Percentiles rank a stretch among this genome's conserved stretches.
Evolutionary conservation across 2,329 filamentous ascomycete species (phyloP).

Genomic region (Reticulascus tulasneorum): DNA sequence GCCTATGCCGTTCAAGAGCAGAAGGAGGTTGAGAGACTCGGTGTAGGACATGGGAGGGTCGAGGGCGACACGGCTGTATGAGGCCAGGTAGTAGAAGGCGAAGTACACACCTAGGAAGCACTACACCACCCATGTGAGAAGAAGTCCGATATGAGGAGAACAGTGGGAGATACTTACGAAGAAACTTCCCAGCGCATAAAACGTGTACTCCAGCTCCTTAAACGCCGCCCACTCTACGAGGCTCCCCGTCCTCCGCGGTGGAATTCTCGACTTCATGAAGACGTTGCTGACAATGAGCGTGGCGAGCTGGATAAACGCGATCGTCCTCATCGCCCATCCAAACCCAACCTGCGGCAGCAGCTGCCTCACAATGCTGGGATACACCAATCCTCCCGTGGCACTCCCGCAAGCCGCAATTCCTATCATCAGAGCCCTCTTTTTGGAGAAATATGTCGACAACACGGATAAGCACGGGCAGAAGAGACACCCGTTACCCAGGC

Average conservation of each 20-base stretch:
- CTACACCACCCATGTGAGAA: slow-evolving; percentile 17
- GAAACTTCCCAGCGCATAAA: slow-evolving; percentile 32
- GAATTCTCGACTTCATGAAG: slow-evolving; percentile 37
- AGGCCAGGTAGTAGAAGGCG: slow-evolving; percentile 55
- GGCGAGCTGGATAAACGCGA: slow-evolving; percentile 55
- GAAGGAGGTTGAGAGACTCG: slow-evolving; percentile 55
- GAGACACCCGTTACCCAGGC: slow-evolving; percentile 56
- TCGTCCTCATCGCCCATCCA: slow-evolving; percentile 51
- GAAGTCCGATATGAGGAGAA: not conserved
- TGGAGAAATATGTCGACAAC: slow-evolving; percentile 62
- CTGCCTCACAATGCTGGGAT: slow-evolving; percentile 53
- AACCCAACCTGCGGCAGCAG: slow-evolving; percentile 56
- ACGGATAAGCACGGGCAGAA: slow-evolving; percentile 63
- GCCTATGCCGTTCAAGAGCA: slow-evolving; percentile 63
- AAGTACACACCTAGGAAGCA: slow-evolving; percentile 53
- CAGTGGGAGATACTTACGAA: slow-evolving; percentile 12
- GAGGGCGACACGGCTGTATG: slow-evolving; percentile 41
- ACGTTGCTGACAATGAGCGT: slow-evolving; percentile 34
- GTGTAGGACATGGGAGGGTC: slow-evolving; percentile 40
- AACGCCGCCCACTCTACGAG: slow-evolving; percentile 43
- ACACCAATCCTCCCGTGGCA: slow-evolving; percentile 53
- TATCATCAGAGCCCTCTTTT: slow-evolving; percentile 54
- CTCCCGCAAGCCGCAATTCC: slow-evolving; percentile 59
- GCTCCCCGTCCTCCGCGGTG: slow-evolving; percentile 34
- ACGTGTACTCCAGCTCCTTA: slow-evolving; percentile 38